Percentiles rank a stretch among this genome's conserved stretches.
Evolutionary conservation across 306 rosid genomes (phyloP).

Genomic region (Datisca glomerata): DNA sequence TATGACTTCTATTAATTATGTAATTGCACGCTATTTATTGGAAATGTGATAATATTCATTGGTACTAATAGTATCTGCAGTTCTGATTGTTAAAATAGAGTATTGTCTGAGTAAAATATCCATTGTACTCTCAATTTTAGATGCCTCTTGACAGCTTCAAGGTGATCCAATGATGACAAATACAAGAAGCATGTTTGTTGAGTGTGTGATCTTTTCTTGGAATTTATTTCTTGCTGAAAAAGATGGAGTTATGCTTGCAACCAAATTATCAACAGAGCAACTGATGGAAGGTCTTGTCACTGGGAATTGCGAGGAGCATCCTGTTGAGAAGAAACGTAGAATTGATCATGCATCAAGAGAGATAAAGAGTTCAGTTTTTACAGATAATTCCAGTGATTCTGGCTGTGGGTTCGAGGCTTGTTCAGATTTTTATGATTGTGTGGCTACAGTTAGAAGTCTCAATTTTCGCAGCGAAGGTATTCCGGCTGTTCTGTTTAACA

Average conservation of each 20-base stretch:
- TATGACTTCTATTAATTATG: no score
- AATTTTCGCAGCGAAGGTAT: conserved; percentile 18
- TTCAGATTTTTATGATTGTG: conserved; percentile 29
- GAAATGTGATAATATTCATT: no score
- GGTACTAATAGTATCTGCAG: no score
- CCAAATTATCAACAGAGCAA: conserved; percentile 23
- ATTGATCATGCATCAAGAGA: conserved; percentile 17
- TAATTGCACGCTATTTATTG: no score
- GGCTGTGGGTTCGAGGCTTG: conserved; percentile 25
- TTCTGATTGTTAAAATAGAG: no score
- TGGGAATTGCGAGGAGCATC: conserved; percentile 21
- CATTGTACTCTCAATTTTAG: conserved; percentile 1
- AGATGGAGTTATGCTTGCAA: conserved; percentile 15
- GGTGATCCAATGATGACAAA: conserved; percentile 21
- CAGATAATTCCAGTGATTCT: conserved; percentile 21
- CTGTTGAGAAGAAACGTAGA: conserved; percentile 48
- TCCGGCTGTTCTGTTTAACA: conserved; percentile 36
- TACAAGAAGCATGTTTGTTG: conserved; percentile 47
- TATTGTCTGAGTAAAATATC: no score
- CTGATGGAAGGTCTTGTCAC: conserved; percentile 5
- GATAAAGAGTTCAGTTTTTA: conserved; percentile 14
- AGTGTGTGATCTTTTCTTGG: conserved; percentile 59
- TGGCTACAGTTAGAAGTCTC: conserved; percentile 30
- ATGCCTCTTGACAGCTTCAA: conserved; percentile 37
- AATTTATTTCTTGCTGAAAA: conserved; percentile 35